Evolutionary conservation across 2,329 filamentous ascomycete species (phyloP), one percentile per base, ranked within the genome.

Genomic region (Penicillium sp.): DNA sequence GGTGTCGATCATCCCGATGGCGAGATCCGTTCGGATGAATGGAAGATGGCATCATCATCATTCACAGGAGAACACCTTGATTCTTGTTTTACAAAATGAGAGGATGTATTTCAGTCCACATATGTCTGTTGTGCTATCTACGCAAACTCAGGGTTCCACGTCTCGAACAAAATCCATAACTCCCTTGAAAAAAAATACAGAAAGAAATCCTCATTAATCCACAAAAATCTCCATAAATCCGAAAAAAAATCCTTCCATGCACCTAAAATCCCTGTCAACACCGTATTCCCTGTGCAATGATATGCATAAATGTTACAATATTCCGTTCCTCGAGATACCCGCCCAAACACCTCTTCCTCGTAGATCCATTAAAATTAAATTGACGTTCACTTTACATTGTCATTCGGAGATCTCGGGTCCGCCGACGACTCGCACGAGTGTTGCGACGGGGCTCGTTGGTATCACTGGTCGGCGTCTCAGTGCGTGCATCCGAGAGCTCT

Each of bases 401-500:
- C 71, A 75, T 71, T 45, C 76, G 69, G 52, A 77, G 64, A 25
- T 74, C 69, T 42, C 70, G 69, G 49, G 72, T 72, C 45, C 70
- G 70, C 37, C 71, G 69, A 43, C 75, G 71, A 54, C 67, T 76
- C 14, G 75, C 71, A 52, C 77, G 68, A 13, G 74, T 78, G 60
- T 70, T 70, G 43, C 75, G 73, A 42, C 72, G 71, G 46, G 74
- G 70, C 22, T 78, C 75, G 26, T 65, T 65, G 35, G 65, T 64
- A 49, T 78, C 77, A 56, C 73, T 78, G 3, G 70, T 64, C 35
- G 78, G 76, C 2, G 76, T 76, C 56, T 78, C 77, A 4, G 74
- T 77, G 61, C 69, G 74, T 25, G 69, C 64, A 54, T 79, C 77
- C 14, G 75, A 77, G 22, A 75, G 56, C 45, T 78, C 76, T 1